Conservation (phyloP, 2,329 filamentous ascomycete species). For the Arthrobotrys megalospora region DNA sequence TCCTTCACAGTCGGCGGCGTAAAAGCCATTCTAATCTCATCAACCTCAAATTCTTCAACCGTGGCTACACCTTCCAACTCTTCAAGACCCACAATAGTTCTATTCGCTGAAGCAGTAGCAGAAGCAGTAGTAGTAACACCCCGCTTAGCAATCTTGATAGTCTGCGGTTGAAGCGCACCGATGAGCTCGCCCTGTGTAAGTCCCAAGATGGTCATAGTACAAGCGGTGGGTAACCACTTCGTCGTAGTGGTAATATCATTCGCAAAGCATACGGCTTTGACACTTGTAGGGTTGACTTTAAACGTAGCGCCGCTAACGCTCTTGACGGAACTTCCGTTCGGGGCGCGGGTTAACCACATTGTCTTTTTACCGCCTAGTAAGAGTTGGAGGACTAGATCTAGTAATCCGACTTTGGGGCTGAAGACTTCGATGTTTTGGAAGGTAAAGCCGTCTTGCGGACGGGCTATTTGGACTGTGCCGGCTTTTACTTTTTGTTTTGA, state of each 20-base stretch:
- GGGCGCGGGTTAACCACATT: slow-evolving; percentile 22
- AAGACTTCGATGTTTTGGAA: slow-evolving; percentile 46
- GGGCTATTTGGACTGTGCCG: slow-evolving; percentile 10
- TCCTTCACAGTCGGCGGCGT: slow-evolving; percentile 14
- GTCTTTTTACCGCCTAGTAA: slow-evolving; percentile 52
- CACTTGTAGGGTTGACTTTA: slow-evolving; percentile 12
- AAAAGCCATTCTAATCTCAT: slow-evolving; percentile 34
- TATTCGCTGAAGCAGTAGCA: not conserved
- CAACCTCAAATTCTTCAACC: slow-evolving; percentile 31
- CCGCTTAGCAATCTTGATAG: not conserved
- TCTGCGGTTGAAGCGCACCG: slow-evolving; percentile 30
- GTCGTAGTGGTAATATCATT: slow-evolving; percentile 29
- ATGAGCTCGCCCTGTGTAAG: slow-evolving; percentile 13
- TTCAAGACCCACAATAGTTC: not conserved
- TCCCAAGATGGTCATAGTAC: slow-evolving; percentile 28
- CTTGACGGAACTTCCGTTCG: slow-evolving; percentile 20
- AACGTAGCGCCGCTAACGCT: slow-evolving; percentile 19
- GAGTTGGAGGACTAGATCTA: slow-evolving; percentile 32
- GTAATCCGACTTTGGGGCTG: slow-evolving; percentile 33
- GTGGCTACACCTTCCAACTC: not conserved
- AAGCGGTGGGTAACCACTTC: slow-evolving; percentile 21
- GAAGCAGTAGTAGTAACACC: not conserved
- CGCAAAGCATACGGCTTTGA: slow-evolving; percentile 35
- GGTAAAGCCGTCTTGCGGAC: slow-evolving; percentile 40
- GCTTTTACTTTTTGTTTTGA: slow-evolving; percentile 32